These are phyloP conservation scores for Macadamia tetraphylla DNA, from an alignment of 164 flowering plant species.

Conservation along the genomic window DNA sequence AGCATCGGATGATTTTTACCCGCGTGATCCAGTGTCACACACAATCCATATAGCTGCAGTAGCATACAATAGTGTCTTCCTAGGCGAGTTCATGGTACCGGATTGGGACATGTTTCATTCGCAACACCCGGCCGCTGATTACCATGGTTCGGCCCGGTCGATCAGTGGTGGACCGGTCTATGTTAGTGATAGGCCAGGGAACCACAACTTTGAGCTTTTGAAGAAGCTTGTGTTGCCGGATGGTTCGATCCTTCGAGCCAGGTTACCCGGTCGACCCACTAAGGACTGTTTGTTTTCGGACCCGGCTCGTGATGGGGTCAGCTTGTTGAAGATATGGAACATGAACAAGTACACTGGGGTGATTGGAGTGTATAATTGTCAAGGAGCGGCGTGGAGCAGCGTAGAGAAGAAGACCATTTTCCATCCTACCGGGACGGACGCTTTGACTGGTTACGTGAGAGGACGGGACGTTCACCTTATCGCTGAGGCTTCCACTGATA, in stretches of 20 bases:
- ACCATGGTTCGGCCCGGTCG: conserved; percentile 92
- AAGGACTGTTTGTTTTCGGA: conserved; percentile 77
- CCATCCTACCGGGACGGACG: conserved; percentile 48
- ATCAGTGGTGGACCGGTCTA: conserved; percentile 95
- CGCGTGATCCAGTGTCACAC: conserved; percentile 84
- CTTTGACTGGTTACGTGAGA: conserved; percentile 46
- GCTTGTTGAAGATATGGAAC: conserved; percentile 96
- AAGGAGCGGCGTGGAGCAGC: conserved; percentile 93
- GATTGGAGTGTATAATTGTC: conserved; percentile 89
- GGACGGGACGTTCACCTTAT: conserved; percentile 73
- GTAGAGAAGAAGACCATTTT: conserved; percentile 59
- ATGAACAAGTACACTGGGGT: conserved; percentile 95
- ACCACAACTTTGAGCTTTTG: conserved; percentile 78
- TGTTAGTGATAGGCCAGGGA: conserved; percentile 96
- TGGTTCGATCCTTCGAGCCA: conserved; percentile 83
- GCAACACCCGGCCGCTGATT: conserved; percentile 83
- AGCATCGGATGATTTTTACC: conserved; percentile 96
- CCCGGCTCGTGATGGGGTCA: conserved; percentile 86
- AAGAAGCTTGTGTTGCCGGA: conserved; percentile 90
- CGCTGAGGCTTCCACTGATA: conserved; percentile 40
- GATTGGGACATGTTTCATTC: conserved; percentile 99
- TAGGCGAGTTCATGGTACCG: conserved; percentile 92
- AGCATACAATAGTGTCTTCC: conserved; percentile 83
- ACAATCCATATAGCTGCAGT: conserved; percentile 96
- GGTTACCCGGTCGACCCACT: conserved; percentile 83